A percentile compares a stretch with the other conserved stretches of the same genome.
phyloP scores from a whole-genome alignment of 1,284 basidiomycete genomes.

The Baeospora myosura region DNA sequence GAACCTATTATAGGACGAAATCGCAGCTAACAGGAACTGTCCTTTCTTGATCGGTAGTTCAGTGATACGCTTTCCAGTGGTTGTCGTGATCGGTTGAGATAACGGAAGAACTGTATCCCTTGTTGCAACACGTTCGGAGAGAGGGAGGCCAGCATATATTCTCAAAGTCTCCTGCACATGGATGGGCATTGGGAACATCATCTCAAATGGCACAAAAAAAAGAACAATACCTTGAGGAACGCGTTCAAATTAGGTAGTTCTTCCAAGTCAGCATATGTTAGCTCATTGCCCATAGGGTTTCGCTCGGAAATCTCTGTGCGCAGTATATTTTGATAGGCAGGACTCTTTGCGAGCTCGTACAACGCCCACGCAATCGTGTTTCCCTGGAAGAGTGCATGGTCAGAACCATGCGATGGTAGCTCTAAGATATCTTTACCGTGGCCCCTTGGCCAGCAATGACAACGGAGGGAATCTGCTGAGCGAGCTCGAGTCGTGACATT shows the following conservation, averaged over 20 bases:
- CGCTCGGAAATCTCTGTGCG: constrained; percentile 3
- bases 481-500: constrained; percentile 44
- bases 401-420: constrained; percentile 24
- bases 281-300: not conserved
- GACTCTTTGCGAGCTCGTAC: constrained; percentile 2
- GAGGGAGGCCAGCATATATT: constrained; percentile 25
- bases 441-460: not conserved
- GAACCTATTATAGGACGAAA: constrained; percentile 25
- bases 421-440: not conserved
- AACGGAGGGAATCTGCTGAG: constrained; percentile 42
- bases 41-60: constrained; percentile 29
- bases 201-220: not conserved
- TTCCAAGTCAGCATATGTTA: constrained; percentile 1
- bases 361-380: constrained; percentile 5
- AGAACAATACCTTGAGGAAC: constrained; percentile 3
- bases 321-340: constrained; percentile 2
- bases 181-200: not conserved
- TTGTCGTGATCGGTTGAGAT: constrained; percentile 22
- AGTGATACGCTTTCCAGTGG: constrained; percentile 24
- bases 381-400: constrained; percentile 30
- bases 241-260: constrained; percentile 4
- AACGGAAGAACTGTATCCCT: constrained; percentile 35
- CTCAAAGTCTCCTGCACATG: constrained; percentile 29
- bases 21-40: constrained; percentile 22
- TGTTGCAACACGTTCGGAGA: constrained; percentile 21